Evolutionary conservation across 23 red algal genomes (phyloP).

Genomic region (Agarophyton chilense): DNA sequence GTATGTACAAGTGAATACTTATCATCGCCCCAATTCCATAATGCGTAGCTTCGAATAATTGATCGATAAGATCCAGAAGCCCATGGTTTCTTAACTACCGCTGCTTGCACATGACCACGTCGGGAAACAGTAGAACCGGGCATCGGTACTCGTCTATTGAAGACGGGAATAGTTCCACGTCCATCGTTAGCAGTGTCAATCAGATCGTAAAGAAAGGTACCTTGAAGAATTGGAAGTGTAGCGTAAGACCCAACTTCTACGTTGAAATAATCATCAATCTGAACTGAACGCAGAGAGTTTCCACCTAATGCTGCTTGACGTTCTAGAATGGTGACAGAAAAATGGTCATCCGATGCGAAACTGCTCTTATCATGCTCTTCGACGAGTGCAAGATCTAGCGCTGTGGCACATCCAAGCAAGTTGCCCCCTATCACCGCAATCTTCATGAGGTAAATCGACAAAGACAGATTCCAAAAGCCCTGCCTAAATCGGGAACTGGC

Average conservation of each 20-base stretch:
- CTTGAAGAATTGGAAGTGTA: conserved; percentile 19
- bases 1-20: conserved; percentile 7
- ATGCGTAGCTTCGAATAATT: conserved; percentile 33
- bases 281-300: conserved; percentile 28
- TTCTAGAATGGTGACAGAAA: conserved; percentile 39
- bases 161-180: conserved; percentile 25
- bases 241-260: conserved; percentile 53
- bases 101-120: not conserved
- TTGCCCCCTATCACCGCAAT: conserved; percentile 72
- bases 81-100: not conserved
- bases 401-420: conserved; percentile 58
- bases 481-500: not conserved
- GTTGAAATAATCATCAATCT: not conserved
- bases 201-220: conserved; percentile 30
- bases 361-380: conserved; percentile 7
- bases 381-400: conserved; percentile 51
- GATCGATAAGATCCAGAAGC: conserved; percentile 9
- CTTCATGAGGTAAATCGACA: not conserved
- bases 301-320: not conserved
- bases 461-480: not conserved
- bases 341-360: not conserved
- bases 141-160: not conserved
- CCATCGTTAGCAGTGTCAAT: conserved; percentile 34
- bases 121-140: conserved; percentile 16
- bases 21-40: conserved; percentile 48